These are phyloP conservation scores for Gamarada debralockiae DNA, from an alignment of 495 filamentous ascomycete species.

Conservation along the genomic window DNA sequence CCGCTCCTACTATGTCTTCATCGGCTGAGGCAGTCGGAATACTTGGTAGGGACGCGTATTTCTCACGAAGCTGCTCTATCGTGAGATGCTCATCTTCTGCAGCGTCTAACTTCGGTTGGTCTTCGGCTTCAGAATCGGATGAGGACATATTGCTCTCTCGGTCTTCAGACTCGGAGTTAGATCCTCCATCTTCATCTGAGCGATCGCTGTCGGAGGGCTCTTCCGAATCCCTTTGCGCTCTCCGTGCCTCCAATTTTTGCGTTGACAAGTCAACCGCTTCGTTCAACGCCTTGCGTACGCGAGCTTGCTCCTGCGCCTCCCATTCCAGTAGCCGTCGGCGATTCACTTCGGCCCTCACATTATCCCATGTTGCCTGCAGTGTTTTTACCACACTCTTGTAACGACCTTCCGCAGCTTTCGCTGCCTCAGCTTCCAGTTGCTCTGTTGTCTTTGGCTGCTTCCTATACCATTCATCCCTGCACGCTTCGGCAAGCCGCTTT, in stretches of 20 bases:
- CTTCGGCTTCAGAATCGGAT: conserved; percentile 54
- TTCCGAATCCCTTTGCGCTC: conserved; percentile 39
- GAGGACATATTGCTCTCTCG: conserved; percentile 74
- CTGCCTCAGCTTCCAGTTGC: conserved; percentile 58
- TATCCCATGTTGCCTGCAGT: conserved; percentile 72
- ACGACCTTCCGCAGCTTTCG: conserved; percentile 39
- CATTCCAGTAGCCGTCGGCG: conserved; percentile 65
- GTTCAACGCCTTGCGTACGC: conserved; percentile 78
- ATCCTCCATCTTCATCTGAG: conserved; percentile 43
- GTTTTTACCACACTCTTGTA: conserved; percentile 71
- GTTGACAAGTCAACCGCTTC: conserved; percentile 73
- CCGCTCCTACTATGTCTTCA: conserved; percentile 17
- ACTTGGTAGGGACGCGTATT: conserved; percentile 68
- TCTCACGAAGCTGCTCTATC: conserved; percentile 70
- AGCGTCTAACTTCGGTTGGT: conserved; percentile 35
- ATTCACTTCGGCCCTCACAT: conserved; percentile 72
- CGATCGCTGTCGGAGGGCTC: conserved; percentile 41
- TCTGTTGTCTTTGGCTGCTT: conserved; percentile 68
- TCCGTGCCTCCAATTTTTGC: conserved; percentile 49
- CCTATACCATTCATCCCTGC: conserved; percentile 56
- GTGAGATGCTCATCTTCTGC: conserved; percentile 74
- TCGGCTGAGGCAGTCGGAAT: conserved; percentile 15
- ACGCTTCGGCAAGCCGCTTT: conserved; percentile 59
- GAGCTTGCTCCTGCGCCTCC: conserved; percentile 80
- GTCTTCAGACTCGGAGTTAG: conserved; percentile 40